Conservation (phyloP, 352 stramenopile species). For the Pythium pyrilobum region DNA sequence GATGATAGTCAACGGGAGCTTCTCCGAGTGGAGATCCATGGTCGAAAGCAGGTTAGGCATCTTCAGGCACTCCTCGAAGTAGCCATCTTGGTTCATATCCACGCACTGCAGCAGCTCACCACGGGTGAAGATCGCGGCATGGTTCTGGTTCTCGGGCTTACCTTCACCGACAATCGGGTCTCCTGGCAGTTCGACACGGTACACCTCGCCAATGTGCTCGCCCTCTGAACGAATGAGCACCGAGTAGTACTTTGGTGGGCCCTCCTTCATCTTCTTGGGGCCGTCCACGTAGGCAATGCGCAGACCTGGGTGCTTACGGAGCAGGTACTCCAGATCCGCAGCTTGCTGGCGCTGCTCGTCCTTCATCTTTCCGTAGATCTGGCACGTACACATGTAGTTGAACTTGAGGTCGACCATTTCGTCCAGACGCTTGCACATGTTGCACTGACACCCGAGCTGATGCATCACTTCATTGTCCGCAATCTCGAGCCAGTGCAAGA, state of each 20-base stretch:
- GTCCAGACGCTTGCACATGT: constrained; percentile 76
- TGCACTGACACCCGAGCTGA: constrained; percentile 62
- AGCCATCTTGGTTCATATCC: constrained; percentile 87
- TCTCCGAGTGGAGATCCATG: constrained; percentile 60
- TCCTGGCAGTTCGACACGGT: constrained; percentile 73
- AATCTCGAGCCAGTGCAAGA: constrained; percentile 83
- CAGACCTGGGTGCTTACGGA: constrained; percentile 69
- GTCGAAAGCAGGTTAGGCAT: constrained; percentile 77
- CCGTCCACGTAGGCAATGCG: constrained; percentile 80
- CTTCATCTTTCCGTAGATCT: constrained; percentile 84
- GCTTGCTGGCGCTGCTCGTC: constrained; percentile 77
- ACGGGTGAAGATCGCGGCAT: constrained; percentile 81
- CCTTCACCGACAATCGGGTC: constrained; percentile 80
- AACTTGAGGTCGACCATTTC: constrained; percentile 86
- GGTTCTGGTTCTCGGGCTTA: constrained; percentile 87
- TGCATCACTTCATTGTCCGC: constrained; percentile 84
- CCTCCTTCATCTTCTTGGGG: constrained; percentile 83
- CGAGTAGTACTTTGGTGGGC: constrained; percentile 75
- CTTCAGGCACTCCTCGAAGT: constrained; percentile 76
- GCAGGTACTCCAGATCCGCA: constrained; percentile 61
- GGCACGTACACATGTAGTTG: constrained; percentile 84
- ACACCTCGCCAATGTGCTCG: constrained; percentile 71
- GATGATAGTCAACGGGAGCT: constrained; percentile 71
- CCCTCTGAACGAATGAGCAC: constrained; percentile 62
- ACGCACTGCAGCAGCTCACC: constrained; percentile 84